These are phyloP conservation scores for Aspergillus oerlinghausenensis DNA, from an alignment of 2,329 filamentous ascomycete genomes.

Conservation along the genomic window DNA sequence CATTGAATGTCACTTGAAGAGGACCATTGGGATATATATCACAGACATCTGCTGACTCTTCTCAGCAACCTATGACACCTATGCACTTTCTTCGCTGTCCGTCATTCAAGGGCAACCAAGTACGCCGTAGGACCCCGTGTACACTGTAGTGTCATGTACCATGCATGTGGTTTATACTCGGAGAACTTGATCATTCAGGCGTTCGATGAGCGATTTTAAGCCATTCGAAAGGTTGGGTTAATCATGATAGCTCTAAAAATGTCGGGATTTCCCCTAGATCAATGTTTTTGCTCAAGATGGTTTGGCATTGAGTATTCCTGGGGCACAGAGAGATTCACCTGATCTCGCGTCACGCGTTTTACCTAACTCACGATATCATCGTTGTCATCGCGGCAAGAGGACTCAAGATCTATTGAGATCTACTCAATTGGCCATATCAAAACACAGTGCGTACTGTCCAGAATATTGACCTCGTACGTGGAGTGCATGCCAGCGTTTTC, in stretches of 20 bases:
- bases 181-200: background rate
- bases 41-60: background rate
- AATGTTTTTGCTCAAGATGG: background rate
- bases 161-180: background rate
- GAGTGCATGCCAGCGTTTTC: background rate
- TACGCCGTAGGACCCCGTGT: background rate
- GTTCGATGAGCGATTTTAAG: background rate
- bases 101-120: background rate
- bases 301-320: background rate
- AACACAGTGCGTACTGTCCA: background rate
- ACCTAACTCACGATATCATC: conserved; percentile 24
- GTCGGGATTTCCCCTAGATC: background rate
- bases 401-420: background rate
- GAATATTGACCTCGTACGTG: background rate
- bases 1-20: background rate
- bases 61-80: background rate
- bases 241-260: background rate
- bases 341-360: conserved; percentile 28
- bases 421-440: background rate
- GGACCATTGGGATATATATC: background rate
- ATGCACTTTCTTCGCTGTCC: background rate
- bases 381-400: conserved; percentile 11
- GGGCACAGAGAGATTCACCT: conserved; percentile 17
- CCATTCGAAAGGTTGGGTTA: background rate
- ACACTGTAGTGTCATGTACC: background rate